These are phyloP conservation scores for Paxillus involutus DNA, from an alignment of 768 basidiomycete genomes.

Conservation along the genomic window DNA sequence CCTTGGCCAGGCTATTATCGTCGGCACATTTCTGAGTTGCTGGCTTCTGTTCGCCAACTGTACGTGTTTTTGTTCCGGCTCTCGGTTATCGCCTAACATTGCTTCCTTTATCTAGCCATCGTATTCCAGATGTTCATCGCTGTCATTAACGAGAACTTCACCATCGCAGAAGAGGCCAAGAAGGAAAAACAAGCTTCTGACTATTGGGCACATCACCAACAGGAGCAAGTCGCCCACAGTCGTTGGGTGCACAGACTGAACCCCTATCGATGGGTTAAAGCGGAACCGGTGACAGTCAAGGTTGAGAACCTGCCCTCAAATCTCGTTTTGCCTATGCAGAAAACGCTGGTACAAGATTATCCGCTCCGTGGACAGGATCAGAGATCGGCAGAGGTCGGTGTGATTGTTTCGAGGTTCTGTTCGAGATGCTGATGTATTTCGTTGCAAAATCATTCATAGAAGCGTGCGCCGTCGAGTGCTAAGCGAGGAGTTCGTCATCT, in stretches of 20 bases:
- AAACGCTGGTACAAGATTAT: conserved; percentile 66
- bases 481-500: conserved; percentile 46
- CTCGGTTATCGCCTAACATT: not conserved
- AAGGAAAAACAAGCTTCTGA: conserved; percentile 74
- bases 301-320: conserved; percentile 72
- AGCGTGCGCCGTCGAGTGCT: conserved; percentile 13
- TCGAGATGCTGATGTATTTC: conserved; percentile 12
- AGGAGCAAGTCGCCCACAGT: conserved; percentile 39
- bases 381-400: conserved; percentile 31
- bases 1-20: conserved; percentile 68
- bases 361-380: conserved; percentile 37
- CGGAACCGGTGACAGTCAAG: conserved; percentile 69
- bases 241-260: conserved; percentile 78
- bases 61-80: conserved; percentile 36
- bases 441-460: conserved; percentile 8
- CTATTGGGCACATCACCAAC: conserved; percentile 61
- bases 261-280: conserved; percentile 82
- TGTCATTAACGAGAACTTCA: conserved; percentile 95
- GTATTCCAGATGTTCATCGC: conserved; percentile 96
- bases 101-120: conserved; percentile 57
- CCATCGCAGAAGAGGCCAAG: conserved; percentile 89
- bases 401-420: not conserved
- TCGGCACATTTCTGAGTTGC: conserved; percentile 67
- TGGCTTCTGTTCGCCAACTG: conserved; percentile 96
- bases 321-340: conserved; percentile 78